These are phyloP conservation scores for Elsinoe necatrix DNA, from an alignment of 2,329 filamentous ascomycete genomes.

Conservation along the genomic window DNA sequence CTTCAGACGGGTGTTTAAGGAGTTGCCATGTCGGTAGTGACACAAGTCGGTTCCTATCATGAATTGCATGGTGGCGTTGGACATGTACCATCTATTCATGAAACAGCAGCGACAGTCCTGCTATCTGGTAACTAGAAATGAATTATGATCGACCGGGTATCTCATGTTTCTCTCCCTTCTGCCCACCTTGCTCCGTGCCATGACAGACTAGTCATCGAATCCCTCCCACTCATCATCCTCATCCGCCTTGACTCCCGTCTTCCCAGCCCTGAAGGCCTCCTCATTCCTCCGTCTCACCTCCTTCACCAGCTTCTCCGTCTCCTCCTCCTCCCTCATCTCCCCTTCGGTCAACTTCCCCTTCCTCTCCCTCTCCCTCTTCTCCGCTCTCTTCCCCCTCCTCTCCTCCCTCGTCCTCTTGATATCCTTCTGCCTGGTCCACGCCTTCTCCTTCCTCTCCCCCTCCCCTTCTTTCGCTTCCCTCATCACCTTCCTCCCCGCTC, in stretches of 20 bases:
- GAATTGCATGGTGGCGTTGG: neutral
- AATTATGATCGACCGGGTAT: neutral
- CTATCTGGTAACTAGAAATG: neutral
- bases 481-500: conserved; percentile 23
- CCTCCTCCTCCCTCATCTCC: conserved; percentile 26
- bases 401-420: conserved; percentile 27
- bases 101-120: neutral
- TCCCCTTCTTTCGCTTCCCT: conserved; percentile 25
- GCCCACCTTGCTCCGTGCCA: neutral
- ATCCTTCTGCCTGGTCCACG: conserved; percentile 17
- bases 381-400: conserved; percentile 29
- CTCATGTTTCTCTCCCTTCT: neutral
- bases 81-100: neutral
- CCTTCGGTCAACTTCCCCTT: conserved; percentile 25
- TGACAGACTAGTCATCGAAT: conserved; percentile 17
- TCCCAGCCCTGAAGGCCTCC: conserved; percentile 24
- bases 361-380: conserved; percentile 26
- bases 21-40: conserved; percentile 38
- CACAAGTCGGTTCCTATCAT: neutral
- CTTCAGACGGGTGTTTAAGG: conserved; percentile 74
- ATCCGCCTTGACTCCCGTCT: conserved; percentile 21
- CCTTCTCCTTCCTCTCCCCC: conserved; percentile 27
- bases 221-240: conserved; percentile 18
- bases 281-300: conserved; percentile 24
- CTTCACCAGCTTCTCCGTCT: conserved; percentile 28